Evolutionary conservation across 768 basidiomycete species (phyloP), one percentile per base, ranked within the genome.

Genomic region (Lyophyllum semitale): DNA sequence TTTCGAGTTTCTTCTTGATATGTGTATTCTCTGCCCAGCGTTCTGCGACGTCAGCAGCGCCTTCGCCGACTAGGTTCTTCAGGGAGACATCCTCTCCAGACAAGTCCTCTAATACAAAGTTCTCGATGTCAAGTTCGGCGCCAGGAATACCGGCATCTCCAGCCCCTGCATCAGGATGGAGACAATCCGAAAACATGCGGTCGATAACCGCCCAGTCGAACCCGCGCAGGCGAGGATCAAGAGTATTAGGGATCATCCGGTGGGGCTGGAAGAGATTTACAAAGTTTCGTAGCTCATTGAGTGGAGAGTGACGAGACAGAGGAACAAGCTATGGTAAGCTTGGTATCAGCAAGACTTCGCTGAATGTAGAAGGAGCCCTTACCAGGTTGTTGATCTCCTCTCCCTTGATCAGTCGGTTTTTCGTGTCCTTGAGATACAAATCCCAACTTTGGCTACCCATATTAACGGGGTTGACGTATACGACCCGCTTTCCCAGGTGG

Each of bases 381-480:
- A 96, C 95, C 64, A 97, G 71, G 57, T 77, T 80, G 15, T 78
- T 79, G 12, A 95, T 78, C 18, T 65, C 60, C 59, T 83, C 73
- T 1, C 72, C 76, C 13, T 59, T 66, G 3, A 60, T 59, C 7
- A 92, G 53, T 29, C 77, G 68, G 12, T 62, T 54, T 57, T 66
- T 75, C 12, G 71, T 77, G 17, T 80, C 63, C 55, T 69, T 57
- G 57, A 74, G 45, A 78, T 84, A 72, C 69, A 72, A 18, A 8
- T 73, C 65, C 66, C 85, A 84, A 75, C 84, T 86, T 18, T 72
- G 74, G 2, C 67, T 73, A 4, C 77, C 76, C 69, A 88, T 84
- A 64, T 91, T 88, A 22, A 90, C 84, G 11, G 94, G 91, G 61
- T 95, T 95, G 49, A 98, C 77, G 55, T 91, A 91, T 0, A 98